phyloP scores from a whole-genome alignment of 345 rosid species.

The Aegle marmelos region DNA sequence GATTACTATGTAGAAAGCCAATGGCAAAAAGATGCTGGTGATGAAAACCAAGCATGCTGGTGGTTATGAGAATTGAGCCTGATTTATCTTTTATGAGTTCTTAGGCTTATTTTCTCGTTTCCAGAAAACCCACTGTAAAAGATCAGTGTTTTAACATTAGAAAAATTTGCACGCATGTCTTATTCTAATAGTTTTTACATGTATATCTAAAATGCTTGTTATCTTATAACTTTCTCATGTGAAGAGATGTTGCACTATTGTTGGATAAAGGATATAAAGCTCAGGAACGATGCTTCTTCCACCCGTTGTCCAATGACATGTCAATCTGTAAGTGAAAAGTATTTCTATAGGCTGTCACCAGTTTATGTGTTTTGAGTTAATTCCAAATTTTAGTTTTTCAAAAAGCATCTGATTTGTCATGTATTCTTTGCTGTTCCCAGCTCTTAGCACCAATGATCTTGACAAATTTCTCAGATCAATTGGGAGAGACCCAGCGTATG shows the following conservation, averaged over 20 bases:
- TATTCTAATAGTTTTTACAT: background rate
- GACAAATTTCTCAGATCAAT: constrained; percentile 77
- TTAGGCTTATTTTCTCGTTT: background rate
- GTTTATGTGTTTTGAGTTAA: background rate
- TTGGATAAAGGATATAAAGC: constrained; percentile 71
- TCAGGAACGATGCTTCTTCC: constrained; percentile 72
- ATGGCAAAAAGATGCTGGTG: background rate
- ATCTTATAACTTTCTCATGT: constrained; percentile 6
- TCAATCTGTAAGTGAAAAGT: constrained; percentile 59
- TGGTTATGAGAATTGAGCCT: background rate
- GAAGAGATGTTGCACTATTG: constrained; percentile 71
- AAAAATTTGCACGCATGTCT: background rate
- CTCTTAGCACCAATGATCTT: constrained; percentile 53
- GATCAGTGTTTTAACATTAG: background rate
- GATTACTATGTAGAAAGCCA: background rate
- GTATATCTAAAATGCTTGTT: background rate
- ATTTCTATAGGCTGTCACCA: background rate
- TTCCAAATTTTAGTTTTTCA: background rate
- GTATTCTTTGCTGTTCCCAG: constrained; percentile 32
- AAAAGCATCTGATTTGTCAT: constrained; percentile 5
- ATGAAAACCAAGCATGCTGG: background rate
- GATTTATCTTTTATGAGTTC: background rate
- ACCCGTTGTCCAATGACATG: constrained; percentile 78
- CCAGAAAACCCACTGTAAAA: background rate
- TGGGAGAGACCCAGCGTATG: constrained; percentile 57